Percentiles rank a stretch among this genome's conserved stretches.
phyloP scores from a whole-genome alignment of 805 yeast genomes.

The Scheffersomyces amazonensis region DNA sequence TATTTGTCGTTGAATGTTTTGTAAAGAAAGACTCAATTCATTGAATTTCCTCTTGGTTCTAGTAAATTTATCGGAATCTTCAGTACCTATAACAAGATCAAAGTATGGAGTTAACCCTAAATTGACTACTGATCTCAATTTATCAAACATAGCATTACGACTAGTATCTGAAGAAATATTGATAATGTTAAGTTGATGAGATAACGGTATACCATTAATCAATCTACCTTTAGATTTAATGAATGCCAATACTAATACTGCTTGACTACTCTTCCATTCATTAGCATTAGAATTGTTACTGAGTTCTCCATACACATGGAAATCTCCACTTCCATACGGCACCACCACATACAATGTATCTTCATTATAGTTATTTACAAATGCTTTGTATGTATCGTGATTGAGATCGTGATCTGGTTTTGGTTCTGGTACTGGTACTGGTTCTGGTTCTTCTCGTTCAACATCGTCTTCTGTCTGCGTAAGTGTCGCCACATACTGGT shows the following conservation, averaged over 20 bases:
- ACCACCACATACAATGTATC: conserved; percentile 19
- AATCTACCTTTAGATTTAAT: conserved; percentile 42
- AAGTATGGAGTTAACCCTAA: conserved; percentile 70
- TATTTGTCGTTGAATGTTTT: conserved; percentile 63
- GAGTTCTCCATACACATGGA: too few species aligned
- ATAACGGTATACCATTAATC: conserved; percentile 14
- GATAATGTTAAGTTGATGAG: conserved; percentile 30
- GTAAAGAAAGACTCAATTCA: conserved; percentile 66
- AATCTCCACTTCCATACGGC: too few species aligned
- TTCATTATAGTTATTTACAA: conserved; percentile 16
- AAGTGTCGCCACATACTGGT: not conserved
- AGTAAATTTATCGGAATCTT: not conserved
- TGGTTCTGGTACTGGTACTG: too few species aligned
- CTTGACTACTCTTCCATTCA: conserved; percentile 6
- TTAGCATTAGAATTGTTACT: conserved; percentile 8
- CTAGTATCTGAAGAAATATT: conserved; percentile 24
- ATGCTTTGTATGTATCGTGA: too few species aligned
- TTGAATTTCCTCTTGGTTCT: conserved; percentile 58
- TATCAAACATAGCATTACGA: conserved; percentile 39
- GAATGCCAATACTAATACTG: conserved; percentile 26
- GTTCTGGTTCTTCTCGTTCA: too few species aligned
- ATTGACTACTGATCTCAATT: conserved; percentile 56
- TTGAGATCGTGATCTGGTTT: too few species aligned
- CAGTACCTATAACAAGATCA: conserved; percentile 40
- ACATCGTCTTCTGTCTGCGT: too few species aligned